phyloP scores from a whole-genome alignment of 768 basidiomycete genomes.

The Chlorophyllum brunneum region DNA sequence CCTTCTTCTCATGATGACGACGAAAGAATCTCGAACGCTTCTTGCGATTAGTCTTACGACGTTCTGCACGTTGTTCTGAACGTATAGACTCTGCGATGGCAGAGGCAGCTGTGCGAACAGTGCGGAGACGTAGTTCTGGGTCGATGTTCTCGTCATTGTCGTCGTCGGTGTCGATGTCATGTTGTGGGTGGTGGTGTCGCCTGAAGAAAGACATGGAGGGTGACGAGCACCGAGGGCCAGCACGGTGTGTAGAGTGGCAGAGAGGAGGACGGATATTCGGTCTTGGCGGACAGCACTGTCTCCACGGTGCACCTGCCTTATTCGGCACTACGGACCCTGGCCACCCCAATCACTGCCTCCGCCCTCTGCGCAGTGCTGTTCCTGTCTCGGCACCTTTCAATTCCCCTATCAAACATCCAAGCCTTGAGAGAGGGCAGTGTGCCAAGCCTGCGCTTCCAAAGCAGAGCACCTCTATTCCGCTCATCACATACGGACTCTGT shows the following conservation, averaged over 20 bases:
- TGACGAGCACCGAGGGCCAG: constrained; percentile 13
- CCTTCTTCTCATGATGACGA: constrained; percentile 44
- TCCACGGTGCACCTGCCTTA: constrained; percentile 2
- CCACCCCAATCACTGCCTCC: constrained; percentile 2
- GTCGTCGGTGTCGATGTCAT: constrained; percentile 47
- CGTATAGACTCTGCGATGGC: constrained; percentile 85
- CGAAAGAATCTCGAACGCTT: constrained; percentile 62
- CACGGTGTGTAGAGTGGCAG: constrained; percentile 5
- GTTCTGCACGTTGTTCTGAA: constrained; percentile 66
- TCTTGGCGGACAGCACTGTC: background rate
- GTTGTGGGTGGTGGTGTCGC: constrained; percentile 31
- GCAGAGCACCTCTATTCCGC: no score
- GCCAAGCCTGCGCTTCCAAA: no score
- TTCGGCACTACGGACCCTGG: background rate
- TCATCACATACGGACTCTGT: no score
- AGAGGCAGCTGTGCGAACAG: constrained; percentile 89
- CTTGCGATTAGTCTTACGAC: constrained; percentile 44
- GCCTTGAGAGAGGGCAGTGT: no score
- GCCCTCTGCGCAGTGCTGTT: background rate
- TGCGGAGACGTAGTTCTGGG: constrained; percentile 82
- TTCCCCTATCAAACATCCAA: background rate
- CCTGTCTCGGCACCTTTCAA: background rate
- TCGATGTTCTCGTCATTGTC: constrained; percentile 72
- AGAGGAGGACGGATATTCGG: background rate
- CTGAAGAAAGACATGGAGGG: constrained; percentile 34